Evolutionary conservation across 495 filamentous ascomycete species (phyloP), one percentile per base, ranked within the genome.

Genomic region (Annulohypoxylon stygium): DNA sequence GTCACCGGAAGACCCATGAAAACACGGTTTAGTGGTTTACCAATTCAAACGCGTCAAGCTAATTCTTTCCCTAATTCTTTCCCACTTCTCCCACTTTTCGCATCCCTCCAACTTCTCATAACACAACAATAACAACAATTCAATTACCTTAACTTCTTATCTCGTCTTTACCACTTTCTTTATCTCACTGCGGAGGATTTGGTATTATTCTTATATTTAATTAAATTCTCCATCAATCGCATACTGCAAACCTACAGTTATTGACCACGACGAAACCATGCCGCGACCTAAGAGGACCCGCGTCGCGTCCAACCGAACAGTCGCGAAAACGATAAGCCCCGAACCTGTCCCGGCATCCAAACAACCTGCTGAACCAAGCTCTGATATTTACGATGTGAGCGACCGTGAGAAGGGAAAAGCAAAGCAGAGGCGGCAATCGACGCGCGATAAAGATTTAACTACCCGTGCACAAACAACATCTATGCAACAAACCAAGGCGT

Each of bases 301-400:
- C 66, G 77, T 77, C 65, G 80, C 80, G 68, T 70, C 77, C 45
- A 70, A 83, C 69, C 80, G 79, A 51, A 47, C 59, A 59, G 59
- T 71, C 20, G 59, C 70, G 51, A 77, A 77, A 71, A 62, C 65
- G 54, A 63, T 58, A 55, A 74, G 59, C 16, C 65, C 70, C n/a
- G 60, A 59, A 70, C 76, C 26, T 51, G 73, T 6, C 43, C 65
- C 41, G 30, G 66, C 30, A 34, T 48, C 62, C 18, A 41, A 61
- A 50, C 62, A 73, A 61, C 39, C 54, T 14, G 4, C 67, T 8
- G 67, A 65, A 0, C 7, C 71, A 30, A 75, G 71, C 37, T 82
- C 80, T 62, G 83, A 85, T 67, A 80, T 82, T 6, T 82, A 83
- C 76, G 82, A 82, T 68, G 78, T 83, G 30, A 84, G 82, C 77